Evolutionary conservation across 352 stramenopile genomes (phyloP).

Genomic region (Elongisporangium anandrum): DNA sequence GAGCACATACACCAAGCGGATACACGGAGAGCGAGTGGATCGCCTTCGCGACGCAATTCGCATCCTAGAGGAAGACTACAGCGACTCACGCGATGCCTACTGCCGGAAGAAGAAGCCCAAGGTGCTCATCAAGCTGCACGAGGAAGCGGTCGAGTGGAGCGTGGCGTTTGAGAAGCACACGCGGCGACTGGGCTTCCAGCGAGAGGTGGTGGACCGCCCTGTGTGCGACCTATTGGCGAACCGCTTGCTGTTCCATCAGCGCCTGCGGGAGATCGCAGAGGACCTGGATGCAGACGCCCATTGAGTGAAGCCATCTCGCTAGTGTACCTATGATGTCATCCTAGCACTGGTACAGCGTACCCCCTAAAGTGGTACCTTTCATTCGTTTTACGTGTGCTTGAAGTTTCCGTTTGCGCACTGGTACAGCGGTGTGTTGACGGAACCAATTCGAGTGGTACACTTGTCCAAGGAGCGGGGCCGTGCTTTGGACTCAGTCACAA

Average conservation of each 20-base stretch:
- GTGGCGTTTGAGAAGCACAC: conserved; percentile 30
- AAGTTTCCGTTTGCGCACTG: background rate
- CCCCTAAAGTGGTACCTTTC: background rate
- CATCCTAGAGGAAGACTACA: conserved; percentile 29
- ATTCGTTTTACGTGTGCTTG: background rate
- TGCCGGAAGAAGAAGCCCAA: conserved; percentile 32
- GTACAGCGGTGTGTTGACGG: background rate
- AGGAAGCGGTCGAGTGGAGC: conserved; percentile 31
- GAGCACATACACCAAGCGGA: conserved; percentile 36
- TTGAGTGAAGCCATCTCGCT: background rate
- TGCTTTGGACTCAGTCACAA: background rate
- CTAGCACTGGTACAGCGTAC: background rate
- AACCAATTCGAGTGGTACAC: background rate
- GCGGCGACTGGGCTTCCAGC: conserved; percentile 40
- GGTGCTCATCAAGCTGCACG: conserved; percentile 41
- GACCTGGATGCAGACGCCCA: background rate
- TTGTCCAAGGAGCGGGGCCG: background rate
- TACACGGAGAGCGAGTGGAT: conserved; percentile 20
- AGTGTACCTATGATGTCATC: background rate
- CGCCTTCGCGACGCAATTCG: conserved; percentile 27
- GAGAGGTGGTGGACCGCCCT: conserved; percentile 40
- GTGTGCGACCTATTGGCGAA: conserved; percentile 51
- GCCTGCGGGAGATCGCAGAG: conserved; percentile 14
- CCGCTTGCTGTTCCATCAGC: conserved; percentile 25
- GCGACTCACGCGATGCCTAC: conserved; percentile 44